Evolutionary conservation across 179 eudicot genomes (phyloP), one percentile per base, ranked within the genome.

Genomic region (Beta lomatogona): DNA sequence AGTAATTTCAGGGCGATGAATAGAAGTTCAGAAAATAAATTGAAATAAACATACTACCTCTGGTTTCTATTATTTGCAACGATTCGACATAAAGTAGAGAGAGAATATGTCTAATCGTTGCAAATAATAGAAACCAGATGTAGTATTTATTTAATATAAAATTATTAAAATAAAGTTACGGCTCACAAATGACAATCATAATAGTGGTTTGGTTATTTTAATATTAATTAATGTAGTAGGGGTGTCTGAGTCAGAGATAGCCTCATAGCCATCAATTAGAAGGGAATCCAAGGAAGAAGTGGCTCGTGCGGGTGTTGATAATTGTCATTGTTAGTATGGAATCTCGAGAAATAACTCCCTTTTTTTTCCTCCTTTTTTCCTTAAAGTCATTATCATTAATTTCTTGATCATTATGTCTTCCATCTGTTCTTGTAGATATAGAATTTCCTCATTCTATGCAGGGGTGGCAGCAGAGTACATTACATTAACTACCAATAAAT

Each of bases 221-320:
- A 76, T 67, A 60, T 48, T 76, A 11, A 60, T 48, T 76, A 11
- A 5, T 46, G 66, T 63, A 41, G 73, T 46, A 46, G 58, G 80
- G 28, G 67, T 53, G 80, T 59, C n/a, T 69, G 76, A 72, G 80
- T 36, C 68, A 76, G 77, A 73, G n/a, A 28, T 76, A 36, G 41
- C 3, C 3, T 36, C 41, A 36, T 36, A 66, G 60, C 64, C 75
- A 66, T 73, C 77, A 77, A 73, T 66, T 68, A 59, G 69, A 55
- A 69, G 80, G 86, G 88, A 83, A 86, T 86, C 88, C 86, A 86
- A 86, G 61, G 88, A 81, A 71, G 67, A 50, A 73, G 48, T 11
- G 88, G 60, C 86, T 81, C 88, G 88, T 86, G 88, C 86, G 86
- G 86, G 75, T 86, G 15, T 58, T 76, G 65, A 86, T 86, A 75